phyloP scores from a whole-genome alignment of 2,329 filamentous ascomycete species.

The Ophiobolus disseminans region DNA sequence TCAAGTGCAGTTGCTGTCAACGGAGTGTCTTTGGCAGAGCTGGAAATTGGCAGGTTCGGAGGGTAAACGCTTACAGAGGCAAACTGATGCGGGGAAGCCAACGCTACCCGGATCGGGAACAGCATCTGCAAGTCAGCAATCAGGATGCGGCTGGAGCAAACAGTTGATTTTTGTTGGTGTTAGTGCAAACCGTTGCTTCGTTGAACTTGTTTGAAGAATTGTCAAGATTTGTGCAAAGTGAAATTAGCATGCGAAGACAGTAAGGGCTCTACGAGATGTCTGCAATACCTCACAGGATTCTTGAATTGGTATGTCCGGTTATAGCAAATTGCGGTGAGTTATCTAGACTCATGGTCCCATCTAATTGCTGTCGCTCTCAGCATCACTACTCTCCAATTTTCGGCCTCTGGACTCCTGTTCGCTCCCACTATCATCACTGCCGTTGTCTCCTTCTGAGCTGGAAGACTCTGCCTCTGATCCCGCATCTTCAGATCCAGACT shows the following conservation, averaged over 20 bases:
- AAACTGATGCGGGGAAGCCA: constrained; percentile 6
- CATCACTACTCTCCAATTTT: constrained; percentile 19
- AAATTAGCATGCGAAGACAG: too few species aligned
- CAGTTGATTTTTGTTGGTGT: too few species aligned
- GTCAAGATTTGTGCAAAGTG: too few species aligned
- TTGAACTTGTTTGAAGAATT: too few species aligned
- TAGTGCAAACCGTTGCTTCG: too few species aligned
- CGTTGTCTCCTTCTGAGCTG: background rate
- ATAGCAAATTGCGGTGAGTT: too few species aligned
- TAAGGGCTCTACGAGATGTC: too few species aligned
- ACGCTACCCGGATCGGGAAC: constrained; percentile 15
- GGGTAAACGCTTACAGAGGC: background rate
- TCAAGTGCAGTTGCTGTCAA: background rate
- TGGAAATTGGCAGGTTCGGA: background rate
- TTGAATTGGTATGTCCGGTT: too few species aligned
- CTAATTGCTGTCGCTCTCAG: constrained; percentile 17
- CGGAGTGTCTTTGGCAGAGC: background rate
- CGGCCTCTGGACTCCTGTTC: background rate
- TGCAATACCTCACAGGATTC: too few species aligned
- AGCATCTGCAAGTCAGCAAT: background rate
- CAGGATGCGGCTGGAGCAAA: too few species aligned
- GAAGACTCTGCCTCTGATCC: too few species aligned
- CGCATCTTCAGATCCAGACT: constrained; percentile 20
- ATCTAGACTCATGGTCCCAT: too few species aligned
- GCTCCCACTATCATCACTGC: constrained; percentile 18